These are phyloP conservation scores for Alloteropsis angusta DNA, from an alignment of 202 grass and related monocot genomes.

Conservation along the genomic window DNA sequence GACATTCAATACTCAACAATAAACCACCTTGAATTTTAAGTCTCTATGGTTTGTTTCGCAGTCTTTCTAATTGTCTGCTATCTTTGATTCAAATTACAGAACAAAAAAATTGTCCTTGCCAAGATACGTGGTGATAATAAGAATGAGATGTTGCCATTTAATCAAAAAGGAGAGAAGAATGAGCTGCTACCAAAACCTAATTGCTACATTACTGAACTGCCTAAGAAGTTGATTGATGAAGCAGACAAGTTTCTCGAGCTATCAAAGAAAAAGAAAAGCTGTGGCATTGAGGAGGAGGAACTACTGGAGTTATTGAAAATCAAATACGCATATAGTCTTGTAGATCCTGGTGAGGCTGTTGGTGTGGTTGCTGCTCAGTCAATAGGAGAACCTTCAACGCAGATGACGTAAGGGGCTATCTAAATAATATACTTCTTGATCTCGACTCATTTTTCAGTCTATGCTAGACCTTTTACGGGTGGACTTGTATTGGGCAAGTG, in stretches of 20 bases:
- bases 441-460: not conserved
- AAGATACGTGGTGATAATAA: slow-evolving; percentile 16
- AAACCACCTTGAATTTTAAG: not conserved
- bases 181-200: slow-evolving; percentile 21
- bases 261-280: slow-evolving; percentile 8
- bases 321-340: slow-evolving; percentile 67
- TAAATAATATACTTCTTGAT: not conserved
- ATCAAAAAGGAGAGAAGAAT: not conserved
- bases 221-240: not conserved
- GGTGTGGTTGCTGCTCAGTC: slow-evolving; percentile 90
- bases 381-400: slow-evolving; percentile 89
- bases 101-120: slow-evolving; percentile 41
- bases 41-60: slow-evolving; percentile 10
- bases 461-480: not conserved
- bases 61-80: slow-evolving; percentile 17
- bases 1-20: slow-evolving; percentile 4
- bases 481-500: not conserved
- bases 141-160: not conserved
- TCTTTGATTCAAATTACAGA: slow-evolving; percentile 46
- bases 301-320: slow-evolving; percentile 41
- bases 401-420: slow-evolving; percentile 76
- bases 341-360: slow-evolving; percentile 82
- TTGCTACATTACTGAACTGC: slow-evolving; percentile 36
- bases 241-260: slow-evolving; percentile 22
- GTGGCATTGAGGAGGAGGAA: not conserved